These are phyloP conservation scores for Pyrenochaeta sp. DNA, from an alignment of 2,329 filamentous ascomycete genomes.

Conservation along the genomic window DNA sequence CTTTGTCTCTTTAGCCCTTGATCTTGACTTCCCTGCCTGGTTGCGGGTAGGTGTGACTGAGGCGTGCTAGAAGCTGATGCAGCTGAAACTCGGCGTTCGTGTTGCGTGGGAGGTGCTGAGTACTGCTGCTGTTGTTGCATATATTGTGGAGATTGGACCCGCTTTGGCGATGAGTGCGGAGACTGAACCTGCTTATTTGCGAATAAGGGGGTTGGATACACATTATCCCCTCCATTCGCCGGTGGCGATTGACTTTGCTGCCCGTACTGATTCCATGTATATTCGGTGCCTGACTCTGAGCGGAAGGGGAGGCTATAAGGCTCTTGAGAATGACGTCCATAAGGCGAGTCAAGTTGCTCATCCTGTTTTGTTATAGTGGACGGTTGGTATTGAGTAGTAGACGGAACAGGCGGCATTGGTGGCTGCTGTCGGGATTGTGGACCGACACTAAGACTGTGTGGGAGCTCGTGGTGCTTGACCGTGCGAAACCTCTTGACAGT, in stretches of 20 bases:
- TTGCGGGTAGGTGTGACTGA: constrained; percentile 3
- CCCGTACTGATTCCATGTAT: neutral
- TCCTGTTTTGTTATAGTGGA: neutral
- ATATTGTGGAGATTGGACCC: constrained; percentile 3
- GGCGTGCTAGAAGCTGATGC: neutral
- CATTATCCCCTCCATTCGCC: neutral
- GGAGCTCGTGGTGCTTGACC: constrained; percentile 15
- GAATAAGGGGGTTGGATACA: neutral
- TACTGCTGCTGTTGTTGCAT: constrained; percentile 7
- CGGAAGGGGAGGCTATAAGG: constrained; percentile 10
- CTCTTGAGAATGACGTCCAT: constrained; percentile 6
- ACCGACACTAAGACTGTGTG: constrained; percentile 3
- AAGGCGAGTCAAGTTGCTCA: neutral
- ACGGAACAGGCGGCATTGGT: constrained; percentile 5
- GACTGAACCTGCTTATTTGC: constrained; percentile 2
- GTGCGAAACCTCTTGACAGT: constrained; percentile 28
- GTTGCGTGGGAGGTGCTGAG: neutral
- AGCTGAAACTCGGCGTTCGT: constrained; percentile 3
- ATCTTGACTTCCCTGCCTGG: constrained; percentile 11
- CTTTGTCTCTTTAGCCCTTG: constrained; percentile 12
- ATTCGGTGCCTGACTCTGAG: neutral
- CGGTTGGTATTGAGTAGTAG: neutral
- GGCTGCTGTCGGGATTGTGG: constrained; percentile 2
- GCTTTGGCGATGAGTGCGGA: neutral
- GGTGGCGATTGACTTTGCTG: neutral